phyloP scores from a whole-genome alignment of 768 basidiomycete genomes.

The Psilocybe cubensis region DNA sequence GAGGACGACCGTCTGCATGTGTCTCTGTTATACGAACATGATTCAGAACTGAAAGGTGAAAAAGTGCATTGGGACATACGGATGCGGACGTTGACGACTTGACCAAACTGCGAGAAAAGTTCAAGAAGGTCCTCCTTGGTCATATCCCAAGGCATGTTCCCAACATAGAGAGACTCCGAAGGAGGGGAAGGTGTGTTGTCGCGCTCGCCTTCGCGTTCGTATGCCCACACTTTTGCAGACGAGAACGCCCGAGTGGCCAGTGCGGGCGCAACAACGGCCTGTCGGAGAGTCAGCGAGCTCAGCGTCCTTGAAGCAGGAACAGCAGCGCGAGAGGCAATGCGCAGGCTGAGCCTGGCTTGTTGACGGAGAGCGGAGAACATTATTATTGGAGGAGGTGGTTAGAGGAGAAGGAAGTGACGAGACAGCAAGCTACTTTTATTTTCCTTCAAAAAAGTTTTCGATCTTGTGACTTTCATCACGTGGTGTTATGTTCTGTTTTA shows the following conservation, averaged over 20 bases:
- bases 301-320: slow-evolving; percentile 12
- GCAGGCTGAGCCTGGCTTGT: slow-evolving; percentile 36
- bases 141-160: slow-evolving; percentile 55
- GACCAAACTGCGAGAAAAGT: slow-evolving; percentile 47
- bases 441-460: background rate
- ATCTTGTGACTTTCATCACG: background rate
- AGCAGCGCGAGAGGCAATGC: slow-evolving; percentile 24
- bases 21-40: slow-evolving; percentile 16
- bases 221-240: slow-evolving; percentile 10
- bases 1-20: slow-evolving; percentile 38
- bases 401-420: slow-evolving; percentile 1
- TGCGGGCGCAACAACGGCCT: slow-evolving; percentile 5
- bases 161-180: slow-evolving; percentile 45
- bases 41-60: background rate
- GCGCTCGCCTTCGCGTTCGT: slow-evolving; percentile 6
- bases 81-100: slow-evolving; percentile 38
- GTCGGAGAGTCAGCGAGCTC: slow-evolving; percentile 8
- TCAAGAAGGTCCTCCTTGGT: slow-evolving; percentile 44
- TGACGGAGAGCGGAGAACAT: slow-evolving; percentile 43
- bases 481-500: too few relatives aligned
- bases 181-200: slow-evolving; percentile 22
- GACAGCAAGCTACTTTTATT: background rate
- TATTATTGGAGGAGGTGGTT: slow-evolving; percentile 12
- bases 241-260: slow-evolving; percentile 22
- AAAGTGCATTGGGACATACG: slow-evolving; percentile 35